Evolutionary conservation across 1,284 basidiomycete genomes (phyloP), one percentile per base, ranked within the genome.

Genomic region (Ganoderma lucidum): DNA sequence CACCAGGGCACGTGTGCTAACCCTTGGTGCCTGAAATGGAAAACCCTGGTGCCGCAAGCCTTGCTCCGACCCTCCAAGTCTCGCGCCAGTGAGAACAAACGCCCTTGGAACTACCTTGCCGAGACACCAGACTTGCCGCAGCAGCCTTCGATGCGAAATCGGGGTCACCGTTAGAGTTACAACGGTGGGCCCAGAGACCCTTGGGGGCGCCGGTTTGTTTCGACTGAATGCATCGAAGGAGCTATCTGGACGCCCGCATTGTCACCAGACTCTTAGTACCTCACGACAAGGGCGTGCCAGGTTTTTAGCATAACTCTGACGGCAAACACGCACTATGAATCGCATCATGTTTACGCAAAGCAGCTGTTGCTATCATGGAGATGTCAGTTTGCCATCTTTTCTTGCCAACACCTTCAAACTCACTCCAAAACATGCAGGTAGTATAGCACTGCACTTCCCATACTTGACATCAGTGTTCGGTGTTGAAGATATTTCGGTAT

Each of bases 1-100:
- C 61, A 69, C 68, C 39, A n/a, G 5, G 10, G 6, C 68, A 69
- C 68, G 68, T 69, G 68, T 2, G 30, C 41, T 15, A 30, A 41
- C 37, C n/a, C 35, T 35, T 15, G 10, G 35, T 59, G 37, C 59
- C 59, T 61, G 39, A 30, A 41, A 61, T 42, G 59, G 59, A 61
- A 61, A 42, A 12, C 59, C 39, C 2, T 39, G 19, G 30, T 51
- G 23, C 19, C 45, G 2, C 39, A 17, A 44, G 3, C 42, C 42
- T 48, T n/a, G 45, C 45, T n/a, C 45, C n/a, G 44, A 17, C 45
- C 1, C 2, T 10, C 23, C 8, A 51, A n/a, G n/a, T 51, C 48
- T 51, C 48, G 48, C 48, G 48, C 48, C 48, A 51, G 48, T 51
- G 48, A 51, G 23, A 51, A 51, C 23, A 12, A 28, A 14, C 28